Percentiles rank a stretch among this genome's conserved stretches.
Evolutionary conservation across 2,329 filamentous ascomycete species (phyloP).

Genomic region (Pestalotiopsis sp.): DNA sequence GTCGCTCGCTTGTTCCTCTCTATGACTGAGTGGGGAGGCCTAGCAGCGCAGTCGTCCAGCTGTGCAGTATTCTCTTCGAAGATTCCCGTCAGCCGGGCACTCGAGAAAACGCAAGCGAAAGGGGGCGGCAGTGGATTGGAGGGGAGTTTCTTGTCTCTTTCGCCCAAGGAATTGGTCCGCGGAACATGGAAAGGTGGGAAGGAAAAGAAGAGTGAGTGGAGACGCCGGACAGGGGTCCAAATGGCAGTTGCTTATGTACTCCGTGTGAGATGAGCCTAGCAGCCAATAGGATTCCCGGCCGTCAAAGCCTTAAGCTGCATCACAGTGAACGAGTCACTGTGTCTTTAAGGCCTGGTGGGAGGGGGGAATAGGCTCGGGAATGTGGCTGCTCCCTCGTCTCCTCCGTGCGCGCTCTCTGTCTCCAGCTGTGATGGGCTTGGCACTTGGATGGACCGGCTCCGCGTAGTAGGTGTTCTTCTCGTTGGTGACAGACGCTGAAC

Average conservation of each 20-base stretch:
- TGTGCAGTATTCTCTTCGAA: not conserved
- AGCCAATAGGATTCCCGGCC: not conserved
- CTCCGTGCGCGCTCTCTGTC: not conserved
- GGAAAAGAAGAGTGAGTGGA: not conserved
- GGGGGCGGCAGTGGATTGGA: not conserved
- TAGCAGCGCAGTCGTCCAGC: not conserved
- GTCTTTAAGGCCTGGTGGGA: no score
- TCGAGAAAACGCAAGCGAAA: not conserved
- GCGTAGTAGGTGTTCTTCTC: not conserved
- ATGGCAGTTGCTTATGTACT: slow-evolving; percentile 1
- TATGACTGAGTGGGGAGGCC: not conserved
- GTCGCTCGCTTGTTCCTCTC: not conserved
- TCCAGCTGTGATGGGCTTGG: not conserved
- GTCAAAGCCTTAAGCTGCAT: not conserved
- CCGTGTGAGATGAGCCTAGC: not conserved
- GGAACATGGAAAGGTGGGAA: slow-evolving; percentile 1
- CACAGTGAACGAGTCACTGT: not conserved
- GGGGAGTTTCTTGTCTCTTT: not conserved
- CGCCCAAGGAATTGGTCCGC: not conserved
- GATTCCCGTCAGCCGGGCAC: no score
- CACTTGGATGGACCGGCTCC: not conserved
- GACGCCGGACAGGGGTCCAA: not conserved
- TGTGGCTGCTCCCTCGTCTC: not conserved
- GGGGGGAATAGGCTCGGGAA: no score
- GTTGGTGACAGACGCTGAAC: not conserved